These are phyloP conservation scores for Cercospora beticola DNA, from an alignment of 2,329 filamentous ascomycete genomes.

Conservation along the genomic window DNA sequence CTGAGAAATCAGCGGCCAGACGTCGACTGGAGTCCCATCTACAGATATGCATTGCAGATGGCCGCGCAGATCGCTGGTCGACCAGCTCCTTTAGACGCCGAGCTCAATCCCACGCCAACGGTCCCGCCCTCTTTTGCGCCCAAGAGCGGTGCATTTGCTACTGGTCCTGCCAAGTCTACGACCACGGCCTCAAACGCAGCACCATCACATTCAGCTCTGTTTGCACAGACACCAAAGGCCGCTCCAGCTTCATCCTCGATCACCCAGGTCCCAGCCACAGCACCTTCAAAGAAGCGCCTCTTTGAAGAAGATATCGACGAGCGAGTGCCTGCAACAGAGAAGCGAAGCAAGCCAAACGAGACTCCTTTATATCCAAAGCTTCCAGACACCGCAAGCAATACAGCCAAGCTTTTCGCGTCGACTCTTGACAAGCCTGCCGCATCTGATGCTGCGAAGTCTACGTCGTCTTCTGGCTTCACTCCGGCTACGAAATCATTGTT, in stretches of 20 bases:
- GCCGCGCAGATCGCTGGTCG: constrained; percentile 29
- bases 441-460: constrained; percentile 7
- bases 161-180: constrained; percentile 1
- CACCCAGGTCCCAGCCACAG: constrained; percentile 30
- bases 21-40: constrained; percentile 33
- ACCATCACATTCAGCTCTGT: constrained; percentile 9
- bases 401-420: constrained; percentile 35
- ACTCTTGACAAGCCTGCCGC: constrained; percentile 31
- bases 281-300: constrained; percentile 32
- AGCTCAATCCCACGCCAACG: constrained; percentile 11
- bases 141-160: not conserved
- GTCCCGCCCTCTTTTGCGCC: not conserved
- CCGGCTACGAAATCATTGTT: constrained; percentile 25
- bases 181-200: not conserved
- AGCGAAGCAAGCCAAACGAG: constrained; percentile 34
- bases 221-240: constrained; percentile 25
- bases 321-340: constrained; percentile 32
- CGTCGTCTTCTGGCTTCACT: constrained; percentile 19
- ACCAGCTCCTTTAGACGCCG: constrained; percentile 11
- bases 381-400: constrained; percentile 34
- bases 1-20: constrained; percentile 27
- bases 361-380: constrained; percentile 33
- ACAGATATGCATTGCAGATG: constrained; percentile 30
- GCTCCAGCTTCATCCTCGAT: constrained; percentile 20
- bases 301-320: constrained; percentile 28